A percentile compares a stretch with the other conserved stretches of the same genome.
Conservation (phyloP, 257 asterid species). For the Nicotiana undulata region DNA sequence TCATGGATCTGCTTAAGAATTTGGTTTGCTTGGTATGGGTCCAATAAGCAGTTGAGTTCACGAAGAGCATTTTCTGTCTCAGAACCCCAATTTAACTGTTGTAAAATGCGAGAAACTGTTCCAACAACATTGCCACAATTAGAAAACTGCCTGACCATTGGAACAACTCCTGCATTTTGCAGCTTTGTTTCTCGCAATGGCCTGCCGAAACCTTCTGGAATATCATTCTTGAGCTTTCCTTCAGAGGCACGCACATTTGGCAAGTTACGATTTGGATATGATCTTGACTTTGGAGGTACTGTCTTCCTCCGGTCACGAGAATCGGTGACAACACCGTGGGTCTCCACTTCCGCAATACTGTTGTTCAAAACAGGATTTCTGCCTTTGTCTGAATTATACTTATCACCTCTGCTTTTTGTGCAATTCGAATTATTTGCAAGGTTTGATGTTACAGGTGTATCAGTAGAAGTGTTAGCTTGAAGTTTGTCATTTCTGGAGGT, state of each 20-base stretch:
- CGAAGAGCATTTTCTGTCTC: conserved; percentile 62
- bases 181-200: conserved; percentile 33
- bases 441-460: conserved; percentile 20
- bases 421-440: conserved; percentile 12
- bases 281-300: conserved; percentile 43
- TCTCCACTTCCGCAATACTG: conserved; percentile 22
- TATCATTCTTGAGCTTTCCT: conserved; percentile 29
- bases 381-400: conserved; percentile 30
- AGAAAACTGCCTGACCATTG: conserved; percentile 29
- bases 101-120: conserved; percentile 48
- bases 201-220: conserved; percentile 34
- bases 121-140: conserved; percentile 41
- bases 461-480: conserved; percentile 32
- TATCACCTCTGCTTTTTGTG: conserved; percentile 32
- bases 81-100: conserved; percentile 64
- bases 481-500: conserved; percentile 32
- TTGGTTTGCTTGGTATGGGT: conserved; percentile 90
- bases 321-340: conserved; percentile 12
- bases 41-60: conserved; percentile 48
- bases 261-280: conserved; percentile 27
- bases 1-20: conserved; percentile 80
- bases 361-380: conserved; percentile 20
- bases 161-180: conserved; percentile 25
- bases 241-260: conserved; percentile 34
- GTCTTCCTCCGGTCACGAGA: conserved; percentile 33